Evolutionary conservation across 192 early-diverging fungal genomes (phyloP), one percentile per base, ranked within the genome.

Genomic region (Rhizoclosmatium globosum): DNA sequence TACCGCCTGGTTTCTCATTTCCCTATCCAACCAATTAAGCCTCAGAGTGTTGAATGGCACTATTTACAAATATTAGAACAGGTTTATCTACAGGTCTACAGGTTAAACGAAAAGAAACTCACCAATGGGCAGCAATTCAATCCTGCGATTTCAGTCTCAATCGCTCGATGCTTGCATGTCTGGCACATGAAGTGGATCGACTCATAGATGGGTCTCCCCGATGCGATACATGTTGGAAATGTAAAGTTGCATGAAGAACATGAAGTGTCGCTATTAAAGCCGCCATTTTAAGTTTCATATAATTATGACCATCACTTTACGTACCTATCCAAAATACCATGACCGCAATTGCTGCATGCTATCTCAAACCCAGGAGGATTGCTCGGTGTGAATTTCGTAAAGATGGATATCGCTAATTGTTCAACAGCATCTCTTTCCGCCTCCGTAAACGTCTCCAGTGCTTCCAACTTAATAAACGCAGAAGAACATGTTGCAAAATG

Each of bases 171-270:
- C 75, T 90, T 90, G 81, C 90, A 91, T 3, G 82, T 78, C n/a
- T 87, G 86, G 67, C 90, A 91, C 88, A 91, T 87, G 69, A 91
- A 90, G 53, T 89, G 85, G 19, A 87, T 81, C 3, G 81, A 74
- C 31, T 91, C 90, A 38, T 87, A 78, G 50, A 91, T 91, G 38
- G 87, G 88, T 39, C 81, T 65, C 1, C 90, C 89, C 57, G 85
- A 85, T 31, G 84, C 89, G 38, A 91, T 83, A 79, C 90, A 91
- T 31, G 79, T 85, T n/a, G 89, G 87, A 59, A 88, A 91, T 3
- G 68, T 78, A 60, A 88, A 81, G 56, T 86, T 79, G 78, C 89
- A 91, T 19, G 81, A 62, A 9, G 70, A 21, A 71, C 90, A 91
- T 42, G 50, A 68, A 1, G 79, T 81, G 41, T 86, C 86, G 39